Evolutionary conservation across 1,284 basidiomycete genomes (phyloP).

Genomic region (Kwoniella shivajii): DNA sequence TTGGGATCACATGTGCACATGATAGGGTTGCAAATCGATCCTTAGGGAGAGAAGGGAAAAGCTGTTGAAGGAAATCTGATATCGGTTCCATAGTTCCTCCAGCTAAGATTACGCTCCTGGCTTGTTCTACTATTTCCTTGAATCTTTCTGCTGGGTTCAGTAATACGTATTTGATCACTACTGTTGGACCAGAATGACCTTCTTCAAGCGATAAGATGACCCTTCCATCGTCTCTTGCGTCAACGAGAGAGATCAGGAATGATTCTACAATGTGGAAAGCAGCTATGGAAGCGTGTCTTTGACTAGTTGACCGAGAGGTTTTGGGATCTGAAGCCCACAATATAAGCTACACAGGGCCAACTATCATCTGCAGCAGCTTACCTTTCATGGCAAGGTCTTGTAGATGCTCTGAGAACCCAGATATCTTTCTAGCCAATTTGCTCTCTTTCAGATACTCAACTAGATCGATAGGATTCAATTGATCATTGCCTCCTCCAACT

Average conservation of each 20-base stretch:
- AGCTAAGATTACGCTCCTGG: slow-evolving; percentile 81
- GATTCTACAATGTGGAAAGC: slow-evolving; percentile 82
- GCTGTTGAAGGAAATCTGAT: slow-evolving; percentile 80
- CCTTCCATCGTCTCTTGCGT: slow-evolving; percentile 73
- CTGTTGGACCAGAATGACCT: slow-evolving; percentile 19
- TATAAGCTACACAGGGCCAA: too few relatives aligned
- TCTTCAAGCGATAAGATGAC: slow-evolving; percentile 55
- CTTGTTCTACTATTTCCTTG: slow-evolving; percentile 73
- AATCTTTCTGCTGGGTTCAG: slow-evolving; percentile 93
- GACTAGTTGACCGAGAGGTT: slow-evolving; percentile 10
- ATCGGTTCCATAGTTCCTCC: slow-evolving; percentile 99
- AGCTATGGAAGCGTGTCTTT: slow-evolving; percentile 60
- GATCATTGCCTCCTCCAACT: slow-evolving; percentile 68
- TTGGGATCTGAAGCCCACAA: slow-evolving; percentile 15
- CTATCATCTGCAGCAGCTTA: slow-evolving; percentile 4
- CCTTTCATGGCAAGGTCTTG: slow-evolving; percentile 60
- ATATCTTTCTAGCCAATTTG: slow-evolving; percentile 73
- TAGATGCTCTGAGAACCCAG: slow-evolving; percentile 74
- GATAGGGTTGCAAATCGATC: slow-evolving; percentile 76
- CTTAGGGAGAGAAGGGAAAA: slow-evolving; percentile 70
- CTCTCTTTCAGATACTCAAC: slow-evolving; percentile 80
- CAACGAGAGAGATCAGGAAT: slow-evolving; percentile 79
- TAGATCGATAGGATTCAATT: slow-evolving; percentile 76
- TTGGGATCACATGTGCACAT: slow-evolving; percentile 90
- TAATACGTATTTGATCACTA: slow-evolving; percentile 85